These are phyloP conservation scores for Debaryomyces fabryi DNA, from an alignment of 1,139 yeast genomes.

Conservation along the genomic window DNA sequence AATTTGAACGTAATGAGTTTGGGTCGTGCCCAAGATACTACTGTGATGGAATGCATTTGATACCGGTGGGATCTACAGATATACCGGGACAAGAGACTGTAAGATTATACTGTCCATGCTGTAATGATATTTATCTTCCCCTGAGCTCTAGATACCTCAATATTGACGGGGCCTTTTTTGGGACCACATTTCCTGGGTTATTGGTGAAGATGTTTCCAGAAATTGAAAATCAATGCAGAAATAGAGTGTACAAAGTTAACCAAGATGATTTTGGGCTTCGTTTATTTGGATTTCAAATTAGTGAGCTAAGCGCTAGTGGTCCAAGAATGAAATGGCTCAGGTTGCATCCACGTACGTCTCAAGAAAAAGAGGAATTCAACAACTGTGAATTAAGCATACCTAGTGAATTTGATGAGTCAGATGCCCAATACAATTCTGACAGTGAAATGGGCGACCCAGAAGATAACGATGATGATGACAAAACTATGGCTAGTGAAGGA, in stretches of 20 bases:
- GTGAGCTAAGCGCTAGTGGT: slow-evolving; percentile 76
- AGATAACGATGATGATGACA: slow-evolving; percentile 39
- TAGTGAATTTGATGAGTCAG: slow-evolving; percentile 32
- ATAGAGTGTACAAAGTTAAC: slow-evolving; percentile 54
- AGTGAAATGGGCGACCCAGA: slow-evolving; percentile 25
- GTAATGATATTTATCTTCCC: slow-evolving; percentile 89
- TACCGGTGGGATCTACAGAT: slow-evolving; percentile 93
- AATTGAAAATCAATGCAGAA: slow-evolving; percentile 55
- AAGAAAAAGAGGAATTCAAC: slow-evolving; percentile 60
- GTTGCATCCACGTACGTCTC: slow-evolving; percentile 62
- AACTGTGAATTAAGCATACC: slow-evolving; percentile 66
- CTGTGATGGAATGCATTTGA: slow-evolving; percentile 89
- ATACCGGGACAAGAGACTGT: slow-evolving; percentile 92
- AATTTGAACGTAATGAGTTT: slow-evolving; percentile 85
- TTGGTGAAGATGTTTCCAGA: slow-evolving; percentile 90
- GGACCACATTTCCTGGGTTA: slow-evolving; percentile 92
- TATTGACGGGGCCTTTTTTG: slow-evolving; percentile 95
- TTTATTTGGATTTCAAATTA: slow-evolving; percentile 84
- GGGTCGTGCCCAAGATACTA: slow-evolving; percentile 90
- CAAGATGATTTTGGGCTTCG: slow-evolving; percentile 65
- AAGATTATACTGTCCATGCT: slow-evolving; percentile 89
- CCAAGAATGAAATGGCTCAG: slow-evolving; percentile 96
- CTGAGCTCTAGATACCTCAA: slow-evolving; percentile 80
- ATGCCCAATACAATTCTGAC: slow-evolving; percentile 22
- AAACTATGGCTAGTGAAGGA: slow-evolving; percentile 51